Evolutionary conservation across 768 basidiomycete species (phyloP).

Genomic region (Lentinula sp.): DNA sequence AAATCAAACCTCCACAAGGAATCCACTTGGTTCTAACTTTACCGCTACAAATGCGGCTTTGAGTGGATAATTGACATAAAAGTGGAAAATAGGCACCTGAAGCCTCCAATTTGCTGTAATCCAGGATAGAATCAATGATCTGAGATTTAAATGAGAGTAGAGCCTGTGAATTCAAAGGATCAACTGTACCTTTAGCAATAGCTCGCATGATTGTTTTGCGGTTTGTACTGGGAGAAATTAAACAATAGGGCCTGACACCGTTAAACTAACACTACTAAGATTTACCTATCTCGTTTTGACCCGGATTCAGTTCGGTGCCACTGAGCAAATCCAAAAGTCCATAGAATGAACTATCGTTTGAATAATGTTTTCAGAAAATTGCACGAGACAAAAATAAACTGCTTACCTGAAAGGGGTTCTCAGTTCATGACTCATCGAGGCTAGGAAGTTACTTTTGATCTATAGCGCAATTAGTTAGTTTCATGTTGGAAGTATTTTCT

Average conservation of each 20-base stretch:
- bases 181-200: conserved; percentile 56
- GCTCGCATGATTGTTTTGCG: conserved; percentile 72
- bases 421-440: conserved; percentile 75
- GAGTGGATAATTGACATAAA: conserved; percentile 3
- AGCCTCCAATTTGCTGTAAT: conserved; percentile 77
- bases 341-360: conserved; percentile 55
- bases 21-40: conserved; percentile 63
- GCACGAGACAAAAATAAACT: neutral
- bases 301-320: conserved; percentile 62
- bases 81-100: conserved; percentile 36
- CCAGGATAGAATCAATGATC: conserved; percentile 77
- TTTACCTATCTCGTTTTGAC: conserved; percentile 67
- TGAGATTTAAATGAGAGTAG: conserved; percentile 17
- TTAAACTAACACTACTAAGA: too few relatives aligned
- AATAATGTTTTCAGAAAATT: too few relatives aligned
- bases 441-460: conserved; percentile 77
- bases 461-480: conserved; percentile 14
- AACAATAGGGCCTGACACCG: neutral
- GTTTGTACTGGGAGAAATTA: conserved; percentile 50
- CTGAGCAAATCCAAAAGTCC: conserved; percentile 70
- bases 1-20: conserved; percentile 50
- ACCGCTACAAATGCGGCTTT: conserved; percentile 35
- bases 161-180: neutral
- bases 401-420: conserved; percentile 70
- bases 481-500: neutral